Evolutionary conservation across 345 rosid species (phyloP).

Genomic region (Zanthoxylum bungeanum): DNA sequence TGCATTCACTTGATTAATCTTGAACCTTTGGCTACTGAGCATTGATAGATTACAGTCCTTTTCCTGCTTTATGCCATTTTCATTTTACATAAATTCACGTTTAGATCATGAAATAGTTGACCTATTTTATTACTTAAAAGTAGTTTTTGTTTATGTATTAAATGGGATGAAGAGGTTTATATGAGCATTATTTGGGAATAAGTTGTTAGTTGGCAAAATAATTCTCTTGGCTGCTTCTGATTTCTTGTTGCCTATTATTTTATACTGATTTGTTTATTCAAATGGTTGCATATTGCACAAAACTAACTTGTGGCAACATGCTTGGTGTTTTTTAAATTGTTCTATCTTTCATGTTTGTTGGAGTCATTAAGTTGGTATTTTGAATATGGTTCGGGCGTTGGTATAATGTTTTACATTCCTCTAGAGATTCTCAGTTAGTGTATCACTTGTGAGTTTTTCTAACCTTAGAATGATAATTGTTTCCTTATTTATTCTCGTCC

Average conservation of each 20-base stretch:
- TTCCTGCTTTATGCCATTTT: background rate
- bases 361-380: conserved; percentile 38
- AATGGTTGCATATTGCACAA: background rate
- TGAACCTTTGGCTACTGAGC: background rate
- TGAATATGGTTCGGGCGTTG: conserved; percentile 63
- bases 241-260: background rate
- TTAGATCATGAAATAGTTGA: background rate
- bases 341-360: conserved; percentile 12
- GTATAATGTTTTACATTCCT: conserved; percentile 56
- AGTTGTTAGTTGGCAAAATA: background rate
- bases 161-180: background rate
- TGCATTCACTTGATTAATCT: background rate
- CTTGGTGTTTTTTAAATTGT: conserved; percentile 8
- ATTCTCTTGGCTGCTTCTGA: background rate
- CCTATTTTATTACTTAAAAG: background rate
- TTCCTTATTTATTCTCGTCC: conserved; percentile 7
- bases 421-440: conserved; percentile 45
- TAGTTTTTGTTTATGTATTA: background rate
- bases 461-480: conserved; percentile 30
- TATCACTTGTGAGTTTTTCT: conserved; percentile 57
- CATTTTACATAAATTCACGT: background rate
- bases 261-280: background rate
- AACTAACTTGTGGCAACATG: background rate
- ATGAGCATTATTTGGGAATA: background rate
- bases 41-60: background rate